A percentile compares a stretch with the other conserved stretches of the same genome.
These are phyloP conservation scores for Hymenoscyphus fraxineus DNA, from an alignment of 2,329 filamentous ascomycete species.

Conservation along the genomic window DNA sequence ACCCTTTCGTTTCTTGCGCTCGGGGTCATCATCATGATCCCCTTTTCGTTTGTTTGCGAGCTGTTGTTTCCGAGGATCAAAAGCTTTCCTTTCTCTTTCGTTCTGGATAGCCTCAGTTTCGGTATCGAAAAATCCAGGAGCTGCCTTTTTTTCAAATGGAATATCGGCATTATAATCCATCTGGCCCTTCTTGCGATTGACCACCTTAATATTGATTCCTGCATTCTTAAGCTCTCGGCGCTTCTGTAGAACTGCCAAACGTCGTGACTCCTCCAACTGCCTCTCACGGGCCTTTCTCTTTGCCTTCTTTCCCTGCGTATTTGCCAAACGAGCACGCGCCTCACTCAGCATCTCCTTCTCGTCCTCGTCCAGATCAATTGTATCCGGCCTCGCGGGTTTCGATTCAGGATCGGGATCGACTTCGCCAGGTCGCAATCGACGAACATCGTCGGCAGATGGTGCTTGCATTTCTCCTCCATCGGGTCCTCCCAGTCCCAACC, in stretches of 20 bases:
- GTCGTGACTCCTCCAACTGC: slow-evolving; percentile 89
- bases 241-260: slow-evolving; percentile 89
- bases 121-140: slow-evolving; percentile 90
- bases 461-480: slow-evolving; percentile 83
- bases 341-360: slow-evolving; percentile 99
- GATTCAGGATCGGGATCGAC: slow-evolving; percentile 96
- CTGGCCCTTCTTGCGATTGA: slow-evolving; percentile 85
- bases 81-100: slow-evolving; percentile 76
- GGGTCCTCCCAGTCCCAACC: slow-evolving; percentile 78
- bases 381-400: slow-evolving; percentile 92
- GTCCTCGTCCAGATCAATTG: slow-evolving; percentile 96
- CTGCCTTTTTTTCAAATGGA: slow-evolving; percentile 90
- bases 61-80: slow-evolving; percentile 91
- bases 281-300: slow-evolving; percentile 95
- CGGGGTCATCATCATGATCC: slow-evolving; percentile 77
- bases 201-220: slow-evolving; percentile 96
- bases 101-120: slow-evolving; percentile 75
- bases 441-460: slow-evolving; percentile 87
- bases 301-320: slow-evolving; percentile 98
- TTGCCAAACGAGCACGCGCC: slow-evolving; percentile 90
- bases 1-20: slow-evolving; percentile 79
- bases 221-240: slow-evolving; percentile 94
- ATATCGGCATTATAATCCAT: slow-evolving; percentile 99
- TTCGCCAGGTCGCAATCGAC: slow-evolving; percentile 84
- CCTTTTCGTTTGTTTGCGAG: slow-evolving; percentile 90